phyloP scores from a whole-genome alignment of 139 green algal genomes.

The Coelastrella sp. region DNA sequence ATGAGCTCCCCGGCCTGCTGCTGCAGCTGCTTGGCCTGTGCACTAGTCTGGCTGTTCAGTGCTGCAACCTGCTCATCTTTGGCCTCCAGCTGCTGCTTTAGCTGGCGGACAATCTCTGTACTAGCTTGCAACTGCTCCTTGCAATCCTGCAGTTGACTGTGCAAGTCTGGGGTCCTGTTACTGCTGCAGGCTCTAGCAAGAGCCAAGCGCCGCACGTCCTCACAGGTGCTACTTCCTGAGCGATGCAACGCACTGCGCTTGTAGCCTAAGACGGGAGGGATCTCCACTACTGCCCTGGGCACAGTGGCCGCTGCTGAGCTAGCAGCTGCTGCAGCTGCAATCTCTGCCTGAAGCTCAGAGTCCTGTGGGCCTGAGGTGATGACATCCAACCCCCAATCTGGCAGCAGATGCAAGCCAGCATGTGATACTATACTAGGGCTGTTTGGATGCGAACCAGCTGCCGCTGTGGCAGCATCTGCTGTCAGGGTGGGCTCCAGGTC shows the following conservation, averaged over 20 bases:
- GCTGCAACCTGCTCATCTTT: not conserved
- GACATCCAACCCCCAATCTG: constrained; percentile 3
- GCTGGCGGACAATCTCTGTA: not conserved
- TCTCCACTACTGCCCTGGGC: not conserved
- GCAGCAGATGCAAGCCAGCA: constrained; percentile 1
- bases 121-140: constrained; percentile 3
- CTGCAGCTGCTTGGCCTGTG: not conserved
- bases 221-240: not conserved
- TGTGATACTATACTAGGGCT: constrained; percentile 18
- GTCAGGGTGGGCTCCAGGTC: not conserved
- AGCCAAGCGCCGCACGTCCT: not conserved
- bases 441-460: not conserved
- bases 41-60: not conserved
- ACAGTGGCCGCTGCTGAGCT: no score
- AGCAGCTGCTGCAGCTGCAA: constrained; percentile 5
- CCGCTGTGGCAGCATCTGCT: not conserved
- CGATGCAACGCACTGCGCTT: not conserved
- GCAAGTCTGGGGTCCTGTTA: not conserved
- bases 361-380: not conserved
- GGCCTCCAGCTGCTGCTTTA: constrained; percentile 14
- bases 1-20: constrained; percentile 4
- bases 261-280: not conserved
- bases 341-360: constrained; percentile 21
- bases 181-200: not conserved
- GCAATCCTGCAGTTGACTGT: not conserved